Base-by-base conservation (phyloP, 208 protist genomes). In the Naegleria lovaniensis region DNA sequence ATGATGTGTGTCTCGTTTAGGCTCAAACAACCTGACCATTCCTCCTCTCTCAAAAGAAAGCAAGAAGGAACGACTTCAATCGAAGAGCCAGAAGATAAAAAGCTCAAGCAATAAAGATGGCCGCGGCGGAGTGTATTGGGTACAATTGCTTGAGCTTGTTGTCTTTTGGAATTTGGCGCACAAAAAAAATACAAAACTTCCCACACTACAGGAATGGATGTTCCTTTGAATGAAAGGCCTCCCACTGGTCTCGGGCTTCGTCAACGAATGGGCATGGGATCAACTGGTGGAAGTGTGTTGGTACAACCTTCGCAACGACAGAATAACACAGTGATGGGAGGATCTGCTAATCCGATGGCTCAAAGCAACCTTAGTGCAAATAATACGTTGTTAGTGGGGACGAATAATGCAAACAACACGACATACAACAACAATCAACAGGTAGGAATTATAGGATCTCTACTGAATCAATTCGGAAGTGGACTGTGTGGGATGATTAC, bases 1-100 rank as follows among this genome's bases (percentile, higher is more conserved):
- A 99, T 99, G 98, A 94, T 98, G 33, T 98, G 97, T 89, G 95
- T 98, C 40, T 96, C 95, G 89, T 99, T 98, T 90, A 96, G 91
- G 13, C 95, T 99, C 13, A 96, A 29, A 67, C 55, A 67, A 67
- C 55, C 55, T 29, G 5, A 48, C 7, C 43, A 48, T 29, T 4
- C 97, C 0, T 91, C 55, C 3, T 5, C 16, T 84, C 76, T 41
- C 29, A 84, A 84, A 84, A 84, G 76, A 84, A 84, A 84, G 38
- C 22, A 38, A 33, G 76, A 84, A 36, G 29, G 15, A 38, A 36
- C 29, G 1, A 40, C 3, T 33, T 5, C 76, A 0, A 15, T 3
- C 5, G 29, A 84, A 38, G 29, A 33, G 29, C 38, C 76, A 38
- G 29, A 39, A 41, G 38, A 15, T 15, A 7, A 84, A 36, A 84